Base-by-base conservation (phyloP, 2,329 filamentous ascomycete genomes). In the Pseudocercospora pini-densiflorae region DNA sequence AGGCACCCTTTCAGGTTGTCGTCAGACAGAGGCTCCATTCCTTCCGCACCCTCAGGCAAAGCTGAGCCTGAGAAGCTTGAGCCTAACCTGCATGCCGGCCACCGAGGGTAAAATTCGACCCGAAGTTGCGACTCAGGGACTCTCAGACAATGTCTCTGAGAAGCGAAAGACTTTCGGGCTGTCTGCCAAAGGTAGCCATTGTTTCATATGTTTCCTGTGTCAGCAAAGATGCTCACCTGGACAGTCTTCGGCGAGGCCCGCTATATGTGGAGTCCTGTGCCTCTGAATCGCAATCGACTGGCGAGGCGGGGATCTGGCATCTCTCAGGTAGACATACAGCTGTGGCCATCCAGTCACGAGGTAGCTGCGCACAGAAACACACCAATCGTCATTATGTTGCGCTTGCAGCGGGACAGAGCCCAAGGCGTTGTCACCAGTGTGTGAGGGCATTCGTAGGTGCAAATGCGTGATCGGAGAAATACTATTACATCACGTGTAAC, bases 301-400 rank as follows among this genome's bases (percentile, higher is more conserved):
- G 40, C 23, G 19, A 27, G 45, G 59, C 40, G 59, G 59, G 45
- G 59, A 51, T 61, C 59, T 61, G 21, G 60, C 60, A 47, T 60
- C 43, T 33, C 31, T 59, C 45, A 60, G 54, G 62, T 60, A 61
- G n/a, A 49, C 49, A 31, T 49, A 54, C 59, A 61, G 63, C 47
- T 49, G 12, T 21, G 14, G 8, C 47, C 16, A 43, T 45, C 45
- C 62, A 61, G 47, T 65, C 63, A 64, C 40, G 63, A 60, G 47
- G 16, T 31, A 47, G 55, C 24, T 40, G 62, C 27, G 40, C 49
- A 55, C 36, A 24, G 59, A 45, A 61, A 9, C 27, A 29, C 19
- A 23, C 55, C 55, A 58, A 58, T 61, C 40, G 29, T 61, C 27
- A 31, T 51, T 61, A 27, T 61, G 59, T 61, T 27, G 57, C 33